Base-by-base conservation (phyloP, 1,284 basidiomycete genomes). In the Naganishia albida region DNA sequence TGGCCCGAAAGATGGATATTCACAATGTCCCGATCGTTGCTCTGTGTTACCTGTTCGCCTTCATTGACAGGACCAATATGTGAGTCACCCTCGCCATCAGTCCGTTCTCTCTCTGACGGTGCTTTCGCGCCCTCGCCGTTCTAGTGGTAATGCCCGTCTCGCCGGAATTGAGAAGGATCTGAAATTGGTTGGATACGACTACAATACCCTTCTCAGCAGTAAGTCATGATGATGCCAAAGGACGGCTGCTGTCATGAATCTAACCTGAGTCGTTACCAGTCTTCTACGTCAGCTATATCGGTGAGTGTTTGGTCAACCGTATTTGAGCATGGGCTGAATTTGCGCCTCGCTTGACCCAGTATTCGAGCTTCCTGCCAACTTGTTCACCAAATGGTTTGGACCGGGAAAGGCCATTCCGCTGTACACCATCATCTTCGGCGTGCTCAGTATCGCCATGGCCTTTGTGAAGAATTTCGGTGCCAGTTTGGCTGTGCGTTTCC, bases 401-500 rank as follows among this genome's bases (percentile, higher is more conserved):
- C 65, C 65, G 20, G 65, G 65, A 7, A 62, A 55, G 30, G 60
- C 60, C 4, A 63, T 67, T 23, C 65, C 65, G 1, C 48, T 67
- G 3, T 67, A 67, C 54, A 67, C 65, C 1, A 57, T 67, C 62
- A 13, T 63, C 46, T 67, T 67, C 16, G 65, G 65, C 8, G 25
- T 63, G 6, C 23, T 67, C 13, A 63, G 60, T 54, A 67, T 67
- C 46, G 44, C 59, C 28, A 67, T 57, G 48, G 60, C 60, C 3
- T 67, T 67, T 26, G 54, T 67, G 15, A 63, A 44, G 18, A 63
- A 51, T 28, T 42, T 67, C 12, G 65, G 60, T 10, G 20, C 65
- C 10, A 55, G 60, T 30, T 67, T 62, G n/a, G 74, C 72, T 2
- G 73, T 77, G 0, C 72, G 76, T 0, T 75, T 77, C 67, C 54